Conservation (phyloP, 345 rosid species). For the Heritiera fomes region DNA sequence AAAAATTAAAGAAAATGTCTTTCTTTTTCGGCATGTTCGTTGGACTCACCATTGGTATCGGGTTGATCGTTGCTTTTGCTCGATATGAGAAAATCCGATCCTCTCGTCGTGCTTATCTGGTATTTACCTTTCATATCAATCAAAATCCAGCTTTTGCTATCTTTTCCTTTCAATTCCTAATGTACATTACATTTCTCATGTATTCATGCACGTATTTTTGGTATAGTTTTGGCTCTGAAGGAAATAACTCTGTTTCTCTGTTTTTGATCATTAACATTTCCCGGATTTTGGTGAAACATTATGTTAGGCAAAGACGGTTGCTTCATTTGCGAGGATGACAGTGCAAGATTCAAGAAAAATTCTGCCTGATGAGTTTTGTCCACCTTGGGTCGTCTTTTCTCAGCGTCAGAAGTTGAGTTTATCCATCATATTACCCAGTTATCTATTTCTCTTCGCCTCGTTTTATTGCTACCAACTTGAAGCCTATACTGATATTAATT, state of each 20-base stretch:
- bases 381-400: slow-evolving; percentile 85
- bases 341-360: slow-evolving; percentile 82
- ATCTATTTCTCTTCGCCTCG: background rate
- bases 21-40: slow-evolving; percentile 52
- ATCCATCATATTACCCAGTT: background rate
- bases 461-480: background rate
- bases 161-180: background rate
- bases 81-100: slow-evolving; percentile 59
- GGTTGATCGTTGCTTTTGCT: slow-evolving; percentile 60
- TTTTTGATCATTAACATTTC: background rate
- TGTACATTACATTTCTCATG: background rate
- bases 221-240: background rate
- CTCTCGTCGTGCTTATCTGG: slow-evolving; percentile 55
- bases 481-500: slow-evolving; percentile 25
- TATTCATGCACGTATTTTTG: background rate
- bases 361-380: slow-evolving; percentile 63
- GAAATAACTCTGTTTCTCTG: background rate
- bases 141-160: background rate
- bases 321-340: slow-evolving; percentile 87
- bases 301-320: slow-evolving; percentile 62
- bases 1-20: slow-evolving; percentile 28
- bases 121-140: slow-evolving; percentile 15
- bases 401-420: slow-evolving; percentile 72
- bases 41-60: slow-evolving; percentile 58
- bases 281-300: background rate